phyloP scores from a whole-genome alignment of 2,329 filamentous ascomycete species.

The Thielaviopsis cerberus region DNA sequence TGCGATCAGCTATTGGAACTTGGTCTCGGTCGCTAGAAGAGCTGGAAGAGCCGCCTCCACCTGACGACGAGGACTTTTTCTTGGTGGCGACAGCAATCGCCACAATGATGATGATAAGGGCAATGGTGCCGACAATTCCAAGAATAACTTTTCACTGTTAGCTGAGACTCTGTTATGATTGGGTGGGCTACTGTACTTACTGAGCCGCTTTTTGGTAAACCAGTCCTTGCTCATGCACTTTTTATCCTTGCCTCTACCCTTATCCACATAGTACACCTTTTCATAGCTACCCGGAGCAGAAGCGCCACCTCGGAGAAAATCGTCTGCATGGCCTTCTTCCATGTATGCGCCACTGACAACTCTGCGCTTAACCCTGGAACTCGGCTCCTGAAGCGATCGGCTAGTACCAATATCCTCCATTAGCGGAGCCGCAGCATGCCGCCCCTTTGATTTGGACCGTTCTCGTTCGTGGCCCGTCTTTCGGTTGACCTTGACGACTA shows the following conservation, averaged over 20 bases:
- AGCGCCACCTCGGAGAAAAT: constrained; percentile 25
- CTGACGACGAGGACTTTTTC: constrained; percentile 40
- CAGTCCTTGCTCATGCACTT: constrained; percentile 35
- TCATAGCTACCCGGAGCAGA: constrained; percentile 31
- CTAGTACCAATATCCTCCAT: constrained; percentile 8
- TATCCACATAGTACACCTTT: constrained; percentile 23
- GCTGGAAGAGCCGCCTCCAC: background rate
- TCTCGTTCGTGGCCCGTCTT: background rate
- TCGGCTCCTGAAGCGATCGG: constrained; percentile 16
- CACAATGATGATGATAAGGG: constrained; percentile 49
- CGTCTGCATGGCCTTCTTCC: constrained; percentile 41
- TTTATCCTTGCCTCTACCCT: constrained; percentile 22
- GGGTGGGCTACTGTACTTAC: constrained; percentile 22
- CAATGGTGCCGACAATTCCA: constrained; percentile 30
- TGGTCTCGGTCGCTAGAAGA: constrained; percentile 29
- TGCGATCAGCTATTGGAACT: constrained; percentile 48
- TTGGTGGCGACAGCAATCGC: constrained; percentile 50
- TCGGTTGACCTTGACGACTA: background rate
- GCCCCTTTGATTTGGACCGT: background rate
- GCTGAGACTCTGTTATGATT: background rate
- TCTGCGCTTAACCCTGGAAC: constrained; percentile 31
- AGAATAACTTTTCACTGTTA: constrained; percentile 30
- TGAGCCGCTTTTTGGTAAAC: constrained; percentile 17
- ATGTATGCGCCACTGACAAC: constrained; percentile 52
- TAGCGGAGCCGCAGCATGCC: constrained; percentile 6